These are phyloP conservation scores for Candida sonorensis DNA, from an alignment of 805 yeast species.

Conservation along the genomic window DNA sequence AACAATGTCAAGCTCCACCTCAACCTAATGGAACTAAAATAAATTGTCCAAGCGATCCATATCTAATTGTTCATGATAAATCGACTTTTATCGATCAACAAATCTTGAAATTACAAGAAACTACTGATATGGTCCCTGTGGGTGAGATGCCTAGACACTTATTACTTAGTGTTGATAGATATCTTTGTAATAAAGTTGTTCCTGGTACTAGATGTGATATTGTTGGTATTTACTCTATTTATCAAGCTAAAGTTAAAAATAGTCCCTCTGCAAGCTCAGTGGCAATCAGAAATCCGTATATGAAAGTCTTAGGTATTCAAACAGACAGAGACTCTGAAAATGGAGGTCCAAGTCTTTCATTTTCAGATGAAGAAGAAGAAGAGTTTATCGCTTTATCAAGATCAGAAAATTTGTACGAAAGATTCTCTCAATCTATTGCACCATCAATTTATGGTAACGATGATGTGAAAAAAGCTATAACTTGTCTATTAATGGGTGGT, in stretches of 20 bases:
- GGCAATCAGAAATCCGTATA: conserved; percentile 89
- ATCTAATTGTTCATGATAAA: conserved; percentile 86
- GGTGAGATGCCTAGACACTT: conserved; percentile 99
- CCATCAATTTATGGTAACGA: conserved; percentile 93
- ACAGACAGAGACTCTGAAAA: conserved; percentile 64
- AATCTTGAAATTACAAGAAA: conserved; percentile 84
- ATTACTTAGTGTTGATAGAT: conserved; percentile 79
- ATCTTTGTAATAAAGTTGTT: conserved; percentile 79
- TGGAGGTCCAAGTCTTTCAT: conserved; percentile 39
- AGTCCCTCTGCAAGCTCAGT: conserved; percentile 47
- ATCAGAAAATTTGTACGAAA: conserved; percentile 76
- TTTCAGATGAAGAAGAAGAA: conserved; percentile 92
- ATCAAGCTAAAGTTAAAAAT: conserved; percentile 59
- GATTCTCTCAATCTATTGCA: conserved; percentile 84
- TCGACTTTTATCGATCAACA: conserved; percentile 95
- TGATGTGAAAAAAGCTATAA: conserved; percentile 89
- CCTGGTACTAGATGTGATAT: conserved; percentile 95
- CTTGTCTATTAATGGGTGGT: conserved; percentile 91
- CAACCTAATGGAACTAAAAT: conserved; percentile 43
- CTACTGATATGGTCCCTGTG: conserved; percentile 98
- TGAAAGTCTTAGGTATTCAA: conserved; percentile 80
- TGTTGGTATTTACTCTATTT: conserved; percentile 88
- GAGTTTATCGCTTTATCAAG: conserved; percentile 77
- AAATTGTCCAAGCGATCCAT: conserved; percentile 88
- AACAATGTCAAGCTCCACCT: conserved; percentile 52